A percentile compares a stretch with the other conserved stretches of the same genome.
phyloP scores from a whole-genome alignment of 352 stramenopile genomes.

The Thalassiosira allenii region DNA sequence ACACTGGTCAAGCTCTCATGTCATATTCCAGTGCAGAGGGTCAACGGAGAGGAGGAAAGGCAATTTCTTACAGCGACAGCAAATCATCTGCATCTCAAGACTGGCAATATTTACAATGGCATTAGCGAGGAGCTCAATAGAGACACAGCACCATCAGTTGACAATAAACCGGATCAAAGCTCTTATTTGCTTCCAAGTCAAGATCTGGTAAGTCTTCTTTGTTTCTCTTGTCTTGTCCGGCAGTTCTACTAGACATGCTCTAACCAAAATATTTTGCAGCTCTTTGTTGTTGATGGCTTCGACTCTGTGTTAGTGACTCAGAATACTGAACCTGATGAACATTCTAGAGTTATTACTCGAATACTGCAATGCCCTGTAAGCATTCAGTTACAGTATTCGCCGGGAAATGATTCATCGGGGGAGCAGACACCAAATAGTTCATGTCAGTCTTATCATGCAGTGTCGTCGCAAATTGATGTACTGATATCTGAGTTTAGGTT shows the following conservation, averaged over 20 bases:
- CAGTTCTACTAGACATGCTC: no score
- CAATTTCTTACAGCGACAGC: constrained; percentile 31
- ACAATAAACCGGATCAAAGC: no score
- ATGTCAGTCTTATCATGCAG: constrained; percentile 36
- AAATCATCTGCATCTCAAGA: constrained; percentile 41
- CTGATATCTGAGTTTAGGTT: constrained; percentile 60
- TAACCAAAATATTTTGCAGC: constrained; percentile 9
- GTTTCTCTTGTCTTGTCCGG: no score
- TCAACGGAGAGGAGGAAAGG: constrained; percentile 16
- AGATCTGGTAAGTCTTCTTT: no score
- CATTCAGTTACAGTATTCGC: constrained; percentile 30
- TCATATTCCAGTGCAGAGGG: constrained; percentile 26
- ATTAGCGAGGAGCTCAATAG: background rate
- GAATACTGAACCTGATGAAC: constrained; percentile 7
- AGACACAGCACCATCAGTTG: no score
- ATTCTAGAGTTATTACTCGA: no score
- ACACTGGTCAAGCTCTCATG: constrained; percentile 27
- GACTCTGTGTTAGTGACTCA: constrained; percentile 28
- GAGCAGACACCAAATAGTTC: constrained; percentile 11
- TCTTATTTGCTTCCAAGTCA: no score
- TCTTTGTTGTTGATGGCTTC: constrained; percentile 35
- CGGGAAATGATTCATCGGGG: no score
- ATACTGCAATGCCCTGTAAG: constrained; percentile 35
- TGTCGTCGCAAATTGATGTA: constrained; percentile 34
- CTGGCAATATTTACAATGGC: constrained; percentile 1